phyloP scores from a whole-genome alignment of 1,139 yeast species.

The Taphrina pruni region DNA sequence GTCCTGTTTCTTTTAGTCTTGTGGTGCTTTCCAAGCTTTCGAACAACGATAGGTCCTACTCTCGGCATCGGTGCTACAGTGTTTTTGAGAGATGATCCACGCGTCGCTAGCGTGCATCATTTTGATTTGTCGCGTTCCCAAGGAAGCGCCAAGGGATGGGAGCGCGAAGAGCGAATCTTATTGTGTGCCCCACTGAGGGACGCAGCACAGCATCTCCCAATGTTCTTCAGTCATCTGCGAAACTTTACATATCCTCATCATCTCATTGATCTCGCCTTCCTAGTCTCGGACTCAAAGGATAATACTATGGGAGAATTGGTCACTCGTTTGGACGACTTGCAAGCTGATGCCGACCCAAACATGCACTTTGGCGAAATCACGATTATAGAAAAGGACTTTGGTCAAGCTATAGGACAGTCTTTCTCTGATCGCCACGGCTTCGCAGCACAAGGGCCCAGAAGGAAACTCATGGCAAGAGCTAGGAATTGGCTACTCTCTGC shows the following conservation, averaged over 20 bases:
- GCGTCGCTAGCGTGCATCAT: slow-evolving; percentile 47
- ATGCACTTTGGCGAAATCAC: slow-evolving; percentile 66
- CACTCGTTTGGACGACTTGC: slow-evolving; percentile 57
- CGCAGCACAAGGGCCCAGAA: slow-evolving; percentile 74
- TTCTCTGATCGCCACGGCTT: slow-evolving; percentile 80
- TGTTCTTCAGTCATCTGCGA: slow-evolving; percentile 67
- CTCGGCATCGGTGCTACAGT: slow-evolving; percentile 16
- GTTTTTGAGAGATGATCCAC: slow-evolving; percentile 27
- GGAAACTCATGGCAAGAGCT: slow-evolving; percentile 75
- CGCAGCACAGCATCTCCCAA: slow-evolving; percentile 69
- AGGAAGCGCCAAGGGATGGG: slow-evolving; percentile 65
- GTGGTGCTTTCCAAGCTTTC: slow-evolving; percentile 23
- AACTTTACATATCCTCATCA: slow-evolving; percentile 70
- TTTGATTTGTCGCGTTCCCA: slow-evolving; percentile 62
- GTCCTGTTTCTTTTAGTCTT: not conserved
- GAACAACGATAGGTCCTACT: slow-evolving; percentile 25
- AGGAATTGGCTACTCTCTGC: slow-evolving; percentile 71
- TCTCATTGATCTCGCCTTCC: slow-evolving; percentile 66
- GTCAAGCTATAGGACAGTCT: slow-evolving; percentile 77
- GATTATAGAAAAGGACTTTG: slow-evolving; percentile 71
- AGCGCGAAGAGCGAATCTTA: slow-evolving; percentile 62
- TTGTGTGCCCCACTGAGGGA: slow-evolving; percentile 74
- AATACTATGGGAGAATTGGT: slow-evolving; percentile 62
- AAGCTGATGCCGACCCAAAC: slow-evolving; percentile 62
- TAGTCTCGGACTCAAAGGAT: slow-evolving; percentile 73